A percentile compares a stretch with the other conserved stretches of the same genome.
phyloP scores from a whole-genome alignment of 192 early-diverging fungal species.

The Backusella parvicylindrica region DNA sequence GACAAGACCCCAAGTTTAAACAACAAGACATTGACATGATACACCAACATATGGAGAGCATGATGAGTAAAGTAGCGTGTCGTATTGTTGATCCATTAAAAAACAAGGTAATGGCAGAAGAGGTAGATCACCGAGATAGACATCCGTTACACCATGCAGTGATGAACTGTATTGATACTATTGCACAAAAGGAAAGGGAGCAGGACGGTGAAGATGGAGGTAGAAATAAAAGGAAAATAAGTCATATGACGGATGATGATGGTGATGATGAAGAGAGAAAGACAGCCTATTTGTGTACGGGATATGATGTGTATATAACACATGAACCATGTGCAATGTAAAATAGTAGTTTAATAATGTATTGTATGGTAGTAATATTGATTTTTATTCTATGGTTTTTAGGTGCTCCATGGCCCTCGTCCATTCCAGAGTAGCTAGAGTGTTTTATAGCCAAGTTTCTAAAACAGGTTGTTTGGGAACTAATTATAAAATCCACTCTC shows the following conservation, averaged over 20 bases:
- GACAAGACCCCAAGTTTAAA: slow-evolving; percentile 39
- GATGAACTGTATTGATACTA: slow-evolving; percentile 71
- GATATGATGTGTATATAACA: slow-evolving; percentile 75
- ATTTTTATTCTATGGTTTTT: slow-evolving; percentile 14
- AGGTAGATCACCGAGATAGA: slow-evolving; percentile 44
- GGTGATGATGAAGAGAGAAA: background rate
- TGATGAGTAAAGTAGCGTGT: slow-evolving; percentile 27
- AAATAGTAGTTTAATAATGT: slow-evolving; percentile 15
- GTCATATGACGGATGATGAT: slow-evolving; percentile 9
- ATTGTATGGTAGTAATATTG: too few species aligned
- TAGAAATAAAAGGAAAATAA: slow-evolving; percentile 15
- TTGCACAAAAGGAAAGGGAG: slow-evolving; percentile 57
- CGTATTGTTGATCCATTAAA: slow-evolving; percentile 55
- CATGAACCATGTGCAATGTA: slow-evolving; percentile 90
- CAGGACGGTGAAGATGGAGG: background rate
- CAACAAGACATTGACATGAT: slow-evolving; percentile 39
- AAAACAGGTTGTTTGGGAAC: slow-evolving; percentile 54
- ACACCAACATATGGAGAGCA: slow-evolving; percentile 34
- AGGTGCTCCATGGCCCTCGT: slow-evolving; percentile 91
- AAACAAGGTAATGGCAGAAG: slow-evolving; percentile 43
- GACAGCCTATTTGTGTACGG: slow-evolving; percentile 73
- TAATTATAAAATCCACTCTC: slow-evolving; percentile 65
- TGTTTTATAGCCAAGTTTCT: slow-evolving; percentile 70
- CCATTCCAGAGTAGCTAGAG: slow-evolving; percentile 85
- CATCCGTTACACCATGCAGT: slow-evolving; percentile 79